Evolutionary conservation across 169 alveolate species (phyloP), one percentile per base, ranked within the genome.

Genomic region (Plasmodium coatneyi): DNA sequence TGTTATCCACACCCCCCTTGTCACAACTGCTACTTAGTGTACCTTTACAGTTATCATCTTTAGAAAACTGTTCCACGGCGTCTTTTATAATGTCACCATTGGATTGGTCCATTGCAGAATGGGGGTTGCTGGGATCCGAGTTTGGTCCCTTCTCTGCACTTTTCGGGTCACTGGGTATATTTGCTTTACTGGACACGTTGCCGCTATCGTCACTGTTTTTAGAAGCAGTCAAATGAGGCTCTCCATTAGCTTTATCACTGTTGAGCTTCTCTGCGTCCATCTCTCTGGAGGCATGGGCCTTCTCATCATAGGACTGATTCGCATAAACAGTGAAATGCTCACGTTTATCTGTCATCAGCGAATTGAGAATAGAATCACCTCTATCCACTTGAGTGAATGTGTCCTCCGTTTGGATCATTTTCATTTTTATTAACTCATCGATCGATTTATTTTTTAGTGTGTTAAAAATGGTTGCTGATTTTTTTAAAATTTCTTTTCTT

Each of bases 401-500:
- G 19, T 91, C 95, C 9, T 30, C 22, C 28, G 95, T 91, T 91
- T 91, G 78, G n/a, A 91, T 71, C 25, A 91, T 71, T 71, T 54
- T 71, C 91, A 91, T 80, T 91, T 91, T 91, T 39, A 91, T 80
- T 46, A 91, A 80, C 54, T 91, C 95, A 25, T 80, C 91, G 39
- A 91, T 60, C n/a, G 95, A 80, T 71, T 91, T 91, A 80, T 72
- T 72, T 71, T 91, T 91, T 71, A 91, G 78, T 80, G 83, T 80
- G 56, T 91, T 91, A 91, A 91, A 91, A 41, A 91, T 81, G 12
- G 25, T 74, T 70, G 95, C 95, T 16, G 92, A 66, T 43, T 80
- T 91, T 81, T 91, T 80, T 81, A 91, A 91, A 70, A 91, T 71
- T 91, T 91, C 95, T 82, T 91, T 91, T 54, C 95, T 80, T 46